Conservation (phyloP, 78 protist species). For the Anaeramoeba flamelloides region DNA sequence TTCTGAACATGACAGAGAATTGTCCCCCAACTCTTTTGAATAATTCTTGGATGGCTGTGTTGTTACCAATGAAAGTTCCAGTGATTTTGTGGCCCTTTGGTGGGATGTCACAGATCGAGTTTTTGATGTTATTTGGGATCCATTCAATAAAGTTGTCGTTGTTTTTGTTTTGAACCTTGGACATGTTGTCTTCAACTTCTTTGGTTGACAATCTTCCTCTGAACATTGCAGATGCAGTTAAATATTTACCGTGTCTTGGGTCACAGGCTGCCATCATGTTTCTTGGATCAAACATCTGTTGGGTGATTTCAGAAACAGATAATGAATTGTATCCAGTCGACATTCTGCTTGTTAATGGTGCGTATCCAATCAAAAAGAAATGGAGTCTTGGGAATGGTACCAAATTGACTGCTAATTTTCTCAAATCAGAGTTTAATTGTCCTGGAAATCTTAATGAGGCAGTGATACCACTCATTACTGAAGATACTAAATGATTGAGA, state of each 20-base stretch:
- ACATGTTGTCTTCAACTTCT: constrained; percentile 94
- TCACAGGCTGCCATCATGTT: constrained; percentile 98
- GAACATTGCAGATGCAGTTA: constrained; percentile 87
- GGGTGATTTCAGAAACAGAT: constrained; percentile 90
- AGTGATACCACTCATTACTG: constrained; percentile 84
- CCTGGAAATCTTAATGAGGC: constrained; percentile 97
- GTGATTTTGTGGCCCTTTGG: constrained; percentile 90
- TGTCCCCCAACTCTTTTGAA: constrained; percentile 86
- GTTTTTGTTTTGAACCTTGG: constrained; percentile 81
- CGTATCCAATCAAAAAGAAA: constrained; percentile 90
- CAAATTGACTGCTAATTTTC: constrained; percentile 91
- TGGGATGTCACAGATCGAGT: constrained; percentile 65
- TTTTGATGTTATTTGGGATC: constrained; percentile 97
- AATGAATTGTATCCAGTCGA: constrained; percentile 61
- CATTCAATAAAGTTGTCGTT: constrained; percentile 87
- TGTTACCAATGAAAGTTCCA: constrained; percentile 87
- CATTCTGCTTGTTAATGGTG: constrained; percentile 74
- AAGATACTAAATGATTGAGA: constrained; percentile 82
- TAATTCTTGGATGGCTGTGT: constrained; percentile 90
- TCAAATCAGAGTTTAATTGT: constrained; percentile 84
- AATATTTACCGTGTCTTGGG: constrained; percentile 91
- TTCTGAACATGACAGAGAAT: constrained; percentile 90
- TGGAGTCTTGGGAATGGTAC: constrained; percentile 98
- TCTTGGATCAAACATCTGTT: constrained; percentile 92
- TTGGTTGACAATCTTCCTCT: constrained; percentile 86